Conservation (phyloP, 1,284 basidiomycete species). For the Agaricales sp. region DNA sequence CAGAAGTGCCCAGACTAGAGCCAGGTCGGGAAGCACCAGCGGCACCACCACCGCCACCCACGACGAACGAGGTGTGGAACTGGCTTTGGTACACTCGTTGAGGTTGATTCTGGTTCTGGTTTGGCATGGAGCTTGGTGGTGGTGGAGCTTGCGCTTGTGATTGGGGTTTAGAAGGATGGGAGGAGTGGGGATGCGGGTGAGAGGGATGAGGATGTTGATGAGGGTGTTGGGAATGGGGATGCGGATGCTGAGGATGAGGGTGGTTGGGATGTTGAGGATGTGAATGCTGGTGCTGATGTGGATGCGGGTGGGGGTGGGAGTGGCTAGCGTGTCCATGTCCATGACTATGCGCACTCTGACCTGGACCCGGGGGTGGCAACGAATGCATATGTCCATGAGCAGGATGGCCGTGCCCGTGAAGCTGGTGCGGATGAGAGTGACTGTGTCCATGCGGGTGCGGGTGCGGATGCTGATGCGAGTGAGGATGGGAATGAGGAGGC, state of each 20-base stretch:
- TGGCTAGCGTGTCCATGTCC: no score
- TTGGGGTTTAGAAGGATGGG: no score
- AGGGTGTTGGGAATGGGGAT: constrained; percentile 9
- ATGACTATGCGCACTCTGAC: neutral
- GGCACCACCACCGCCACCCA: constrained; percentile 12
- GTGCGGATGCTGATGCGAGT: neutral
- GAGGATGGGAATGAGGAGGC: neutral
- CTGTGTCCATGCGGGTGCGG: neutral
- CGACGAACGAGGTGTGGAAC: constrained; percentile 22
- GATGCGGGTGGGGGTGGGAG: neutral
- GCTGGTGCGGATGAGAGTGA: constrained; percentile 5
- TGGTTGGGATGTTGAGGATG: no score
- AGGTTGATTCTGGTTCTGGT: constrained; percentile 11
- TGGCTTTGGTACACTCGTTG: constrained; percentile 21
- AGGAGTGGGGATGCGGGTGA: no score
- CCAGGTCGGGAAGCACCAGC: constrained; percentile 3
- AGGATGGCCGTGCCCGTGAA: constrained; percentile 11
- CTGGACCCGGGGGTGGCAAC: no score
- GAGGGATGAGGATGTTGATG: constrained; percentile 7
- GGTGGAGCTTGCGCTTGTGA: no score
- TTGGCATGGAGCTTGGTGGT: constrained; percentile 2
- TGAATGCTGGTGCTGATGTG: neutral
- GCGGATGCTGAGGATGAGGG: constrained; percentile 8
- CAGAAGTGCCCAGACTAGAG: constrained; percentile 7
- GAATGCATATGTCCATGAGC: no score